Percentiles rank a stretch among this genome's conserved stretches.
Evolutionary conservation across 139 green algal genomes (phyloP).

Genomic region (Yamagishiella unicocca): DNA sequence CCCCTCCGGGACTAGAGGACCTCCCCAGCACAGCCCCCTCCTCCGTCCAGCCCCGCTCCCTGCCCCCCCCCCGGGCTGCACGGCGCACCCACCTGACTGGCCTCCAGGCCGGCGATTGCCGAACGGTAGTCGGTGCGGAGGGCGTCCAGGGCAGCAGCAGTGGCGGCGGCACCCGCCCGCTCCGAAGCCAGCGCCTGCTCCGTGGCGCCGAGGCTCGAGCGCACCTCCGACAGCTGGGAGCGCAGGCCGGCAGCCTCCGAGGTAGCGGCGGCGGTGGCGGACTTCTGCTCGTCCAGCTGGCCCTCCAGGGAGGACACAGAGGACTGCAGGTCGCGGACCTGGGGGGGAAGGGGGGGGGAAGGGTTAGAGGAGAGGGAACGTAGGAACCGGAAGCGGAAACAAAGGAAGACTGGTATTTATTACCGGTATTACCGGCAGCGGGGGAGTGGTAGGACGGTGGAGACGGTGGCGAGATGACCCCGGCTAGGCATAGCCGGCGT

Average conservation of each 20-base stretch:
- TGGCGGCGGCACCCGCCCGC: background rate
- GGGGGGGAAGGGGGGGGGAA: background rate
- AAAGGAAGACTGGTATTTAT: no score
- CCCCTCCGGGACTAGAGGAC: no score
- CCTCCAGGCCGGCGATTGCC: background rate
- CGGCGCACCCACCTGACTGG: background rate
- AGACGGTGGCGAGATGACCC: background rate
- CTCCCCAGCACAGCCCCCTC: no score
- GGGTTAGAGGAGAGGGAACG: background rate
- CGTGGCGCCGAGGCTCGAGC: constrained; percentile 30
- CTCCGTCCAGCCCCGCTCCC: background rate
- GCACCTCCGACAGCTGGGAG: background rate
- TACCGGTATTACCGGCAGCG: no score
- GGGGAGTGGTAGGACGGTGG: background rate
- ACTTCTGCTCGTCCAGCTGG: background rate
- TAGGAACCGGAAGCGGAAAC: no score
- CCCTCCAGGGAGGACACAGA: constrained; percentile 5
- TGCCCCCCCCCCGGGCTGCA: background rate
- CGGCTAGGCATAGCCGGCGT: background rate
- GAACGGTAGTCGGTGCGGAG: constrained; percentile 22
- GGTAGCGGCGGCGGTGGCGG: background rate
- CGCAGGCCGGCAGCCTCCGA: background rate
- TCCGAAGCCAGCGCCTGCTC: constrained; percentile 46
- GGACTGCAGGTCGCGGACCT: constrained; percentile 26
- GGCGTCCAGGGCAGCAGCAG: constrained; percentile 9